A percentile compares a stretch with the other conserved stretches of the same genome.
phyloP scores from a whole-genome alignment of 441 rosid genomes.

The Euphorbia celastroides region DNA sequence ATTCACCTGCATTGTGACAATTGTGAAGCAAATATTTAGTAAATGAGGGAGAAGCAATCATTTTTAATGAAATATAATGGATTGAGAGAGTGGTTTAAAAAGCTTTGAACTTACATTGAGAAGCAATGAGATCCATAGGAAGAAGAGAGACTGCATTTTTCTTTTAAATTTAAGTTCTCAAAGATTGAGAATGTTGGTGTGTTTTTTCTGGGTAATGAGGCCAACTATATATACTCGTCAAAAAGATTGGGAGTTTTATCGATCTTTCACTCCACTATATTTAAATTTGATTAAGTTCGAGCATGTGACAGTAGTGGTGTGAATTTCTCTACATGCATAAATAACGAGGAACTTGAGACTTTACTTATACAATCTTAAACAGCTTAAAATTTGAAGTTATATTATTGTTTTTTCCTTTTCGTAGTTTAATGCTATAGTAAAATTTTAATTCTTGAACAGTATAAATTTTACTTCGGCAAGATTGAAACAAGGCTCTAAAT shows the following conservation, averaged over 20 bases:
- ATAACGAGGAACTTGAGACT: no score
- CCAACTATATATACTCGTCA: no score
- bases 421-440: no score
- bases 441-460: not conserved
- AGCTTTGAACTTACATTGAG: constrained; percentile 32
- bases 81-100: not conserved
- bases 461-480: no score
- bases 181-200: constrained; percentile 24
- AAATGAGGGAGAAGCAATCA: not conserved
- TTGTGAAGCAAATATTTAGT: not conserved
- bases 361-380: no score
- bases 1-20: constrained; percentile 49
- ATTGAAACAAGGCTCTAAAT: no score
- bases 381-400: not conserved
- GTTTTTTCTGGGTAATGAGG: constrained; percentile 17
- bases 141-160: constrained; percentile 16
- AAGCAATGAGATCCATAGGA: constrained; percentile 2
- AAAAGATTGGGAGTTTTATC: no score
- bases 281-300: no score
- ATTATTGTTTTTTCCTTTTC: no score
- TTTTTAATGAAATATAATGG: not conserved
- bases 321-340: no score
- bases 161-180: not conserved
- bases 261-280: no score
- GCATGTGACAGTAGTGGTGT: no score